These are phyloP conservation scores for Leucoagaricus sp. DNA, from an alignment of 1,284 basidiomycete species.

Conservation along the genomic window DNA sequence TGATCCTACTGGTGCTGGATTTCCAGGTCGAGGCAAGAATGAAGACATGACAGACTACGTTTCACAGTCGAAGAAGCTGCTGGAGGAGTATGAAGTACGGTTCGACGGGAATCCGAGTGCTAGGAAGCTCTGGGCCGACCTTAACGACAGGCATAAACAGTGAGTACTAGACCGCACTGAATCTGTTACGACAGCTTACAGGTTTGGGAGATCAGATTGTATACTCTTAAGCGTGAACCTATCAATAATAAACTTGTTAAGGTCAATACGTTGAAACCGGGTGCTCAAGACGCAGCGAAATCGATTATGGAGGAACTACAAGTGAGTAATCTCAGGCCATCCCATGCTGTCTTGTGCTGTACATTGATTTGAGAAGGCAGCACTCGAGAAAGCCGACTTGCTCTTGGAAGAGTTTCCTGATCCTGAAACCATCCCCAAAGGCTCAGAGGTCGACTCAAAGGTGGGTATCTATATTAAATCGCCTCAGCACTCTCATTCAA, in stretches of 20 bases:
- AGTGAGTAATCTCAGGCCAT: neutral
- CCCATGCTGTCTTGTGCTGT: no score
- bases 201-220: neutral
- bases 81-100: constrained; percentile 10
- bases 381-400: constrained; percentile 3
- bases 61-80: neutral
- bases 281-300: constrained; percentile 8
- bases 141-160: constrained; percentile 7
- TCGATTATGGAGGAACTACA: constrained; percentile 6
- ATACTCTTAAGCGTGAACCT: no score
- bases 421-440: no score
- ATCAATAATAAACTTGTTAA: constrained; percentile 14
- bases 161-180: neutral
- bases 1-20: neutral
- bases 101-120: constrained; percentile 12
- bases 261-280: neutral
- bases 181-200: neutral
- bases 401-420: constrained; percentile 3
- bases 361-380: neutral
- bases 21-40: neutral
- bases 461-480: no score
- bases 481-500: no score
- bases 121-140: constrained; percentile 1
- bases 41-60: constrained; percentile 6
- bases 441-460: no score